A percentile compares a stretch with the other conserved stretches of the same genome.
phyloP scores from a whole-genome alignment of 2,329 filamentous ascomycete genomes.

The Verticillium nubilum region DNA sequence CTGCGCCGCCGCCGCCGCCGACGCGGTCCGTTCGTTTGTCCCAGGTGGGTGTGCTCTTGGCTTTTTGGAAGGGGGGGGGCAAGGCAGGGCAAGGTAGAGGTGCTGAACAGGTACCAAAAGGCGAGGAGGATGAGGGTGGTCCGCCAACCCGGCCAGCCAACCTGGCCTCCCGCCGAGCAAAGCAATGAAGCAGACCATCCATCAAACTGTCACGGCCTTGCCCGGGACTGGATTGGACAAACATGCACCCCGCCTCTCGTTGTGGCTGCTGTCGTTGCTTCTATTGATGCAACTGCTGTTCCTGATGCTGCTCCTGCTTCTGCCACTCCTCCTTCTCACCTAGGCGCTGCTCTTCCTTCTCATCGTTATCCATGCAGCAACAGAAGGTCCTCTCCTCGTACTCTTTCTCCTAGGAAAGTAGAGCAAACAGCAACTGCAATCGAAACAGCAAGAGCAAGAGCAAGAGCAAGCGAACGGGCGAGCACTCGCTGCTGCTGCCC shows the following conservation, averaged over 20 bases:
- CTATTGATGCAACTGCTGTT: neutral
- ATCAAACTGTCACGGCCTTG: neutral
- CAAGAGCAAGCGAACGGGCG: neutral
- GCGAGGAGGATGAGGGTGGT: neutral
- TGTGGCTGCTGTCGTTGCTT: conserved; percentile 1
- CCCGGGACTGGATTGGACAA: conserved; percentile 11
- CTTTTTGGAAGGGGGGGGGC: neutral
- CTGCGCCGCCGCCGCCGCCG: neutral
- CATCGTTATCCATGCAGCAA: neutral
- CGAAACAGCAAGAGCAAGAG: too few species aligned
- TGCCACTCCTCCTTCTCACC: conserved; percentile 1
- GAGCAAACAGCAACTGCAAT: neutral
- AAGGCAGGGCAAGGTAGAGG: too few species aligned
- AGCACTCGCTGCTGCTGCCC: neutral
- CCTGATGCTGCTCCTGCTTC: neutral
- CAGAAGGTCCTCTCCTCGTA: neutral
- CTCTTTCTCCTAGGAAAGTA: neutral
- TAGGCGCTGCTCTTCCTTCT: neutral
- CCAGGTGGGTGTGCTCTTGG: neutral
- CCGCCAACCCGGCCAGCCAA: neutral
- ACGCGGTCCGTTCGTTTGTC: neutral
- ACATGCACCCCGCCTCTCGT: conserved; percentile 10
- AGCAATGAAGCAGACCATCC: neutral
- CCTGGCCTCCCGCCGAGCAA: neutral
- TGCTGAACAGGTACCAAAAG: too few species aligned